phyloP scores from a whole-genome alignment of 2,329 filamentous ascomycete species.

The Sodiomyces alkalinus region DNA sequence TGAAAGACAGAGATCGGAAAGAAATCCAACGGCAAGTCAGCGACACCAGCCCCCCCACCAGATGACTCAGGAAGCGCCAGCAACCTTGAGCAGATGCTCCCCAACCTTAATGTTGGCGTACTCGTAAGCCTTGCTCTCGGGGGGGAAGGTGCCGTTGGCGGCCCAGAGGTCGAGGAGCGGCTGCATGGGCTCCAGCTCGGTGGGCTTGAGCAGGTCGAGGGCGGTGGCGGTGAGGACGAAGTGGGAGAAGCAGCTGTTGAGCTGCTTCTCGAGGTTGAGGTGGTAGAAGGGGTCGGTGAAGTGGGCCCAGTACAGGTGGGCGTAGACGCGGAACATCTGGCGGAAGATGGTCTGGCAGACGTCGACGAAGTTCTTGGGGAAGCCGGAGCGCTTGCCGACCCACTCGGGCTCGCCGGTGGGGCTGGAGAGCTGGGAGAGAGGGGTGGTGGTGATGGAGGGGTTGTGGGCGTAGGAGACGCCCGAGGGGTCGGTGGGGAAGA shows the following conservation, averaged over 20 bases:
- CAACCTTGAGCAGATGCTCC: slow-evolving; percentile 39
- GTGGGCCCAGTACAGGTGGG: slow-evolving; percentile 95
- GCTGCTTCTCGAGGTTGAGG: slow-evolving; percentile 63
- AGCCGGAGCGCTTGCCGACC: slow-evolving; percentile 85
- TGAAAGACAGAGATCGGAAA: too few species aligned
- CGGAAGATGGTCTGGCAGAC: slow-evolving; percentile 91
- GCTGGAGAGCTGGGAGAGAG: slow-evolving; percentile 47
- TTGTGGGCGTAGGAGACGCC: slow-evolving; percentile 52
- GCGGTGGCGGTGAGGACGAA: slow-evolving; percentile 70
- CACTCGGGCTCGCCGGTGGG: slow-evolving; percentile 51
- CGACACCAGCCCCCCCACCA: too few species aligned
- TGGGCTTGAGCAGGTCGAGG: slow-evolving; percentile 70
- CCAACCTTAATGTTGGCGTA: slow-evolving; percentile 48
- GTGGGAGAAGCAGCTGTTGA: slow-evolving; percentile 80
- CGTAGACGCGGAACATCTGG: slow-evolving; percentile 97
- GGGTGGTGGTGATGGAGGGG: slow-evolving; percentile 39
- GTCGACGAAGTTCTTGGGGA: slow-evolving; percentile 76
- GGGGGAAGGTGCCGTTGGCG: slow-evolving; percentile 73
- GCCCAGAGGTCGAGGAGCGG: slow-evolving; percentile 86
- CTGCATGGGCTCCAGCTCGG: slow-evolving; percentile 92
- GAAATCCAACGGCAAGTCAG: too few species aligned
- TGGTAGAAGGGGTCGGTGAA: slow-evolving; percentile 76
- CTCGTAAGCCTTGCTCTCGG: slow-evolving; percentile 53
- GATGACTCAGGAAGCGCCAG: too few species aligned
- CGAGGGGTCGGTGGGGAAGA: slow-evolving; percentile 78